phyloP scores from a whole-genome alignment of 345 rosid species.

The Arabis alpina region DNA sequence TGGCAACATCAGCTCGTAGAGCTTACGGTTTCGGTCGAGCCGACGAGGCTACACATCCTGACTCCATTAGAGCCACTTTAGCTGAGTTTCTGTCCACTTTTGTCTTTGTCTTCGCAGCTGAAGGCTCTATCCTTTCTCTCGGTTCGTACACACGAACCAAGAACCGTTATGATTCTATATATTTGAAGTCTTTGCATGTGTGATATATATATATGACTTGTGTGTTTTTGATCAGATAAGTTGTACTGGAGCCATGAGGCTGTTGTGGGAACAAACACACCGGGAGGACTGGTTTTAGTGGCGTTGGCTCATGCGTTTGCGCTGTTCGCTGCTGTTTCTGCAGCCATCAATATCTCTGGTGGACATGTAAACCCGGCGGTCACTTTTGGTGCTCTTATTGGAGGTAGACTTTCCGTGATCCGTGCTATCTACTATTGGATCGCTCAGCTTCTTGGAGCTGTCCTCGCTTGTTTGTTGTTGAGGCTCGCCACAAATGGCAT shows the following conservation, averaged over 20 bases:
- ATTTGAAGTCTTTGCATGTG: background rate
- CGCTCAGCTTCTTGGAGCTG: slow-evolving; percentile 75
- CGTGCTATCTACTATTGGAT: slow-evolving; percentile 71
- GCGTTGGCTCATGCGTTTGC: slow-evolving; percentile 79
- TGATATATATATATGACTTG: slow-evolving; percentile 1
- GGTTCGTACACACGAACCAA: slow-evolving; percentile 30
- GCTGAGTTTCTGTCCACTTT: slow-evolving; percentile 76
- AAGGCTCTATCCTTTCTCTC: slow-evolving; percentile 79
- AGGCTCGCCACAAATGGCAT: slow-evolving; percentile 65
- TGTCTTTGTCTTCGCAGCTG: slow-evolving; percentile 78
- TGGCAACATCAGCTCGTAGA: slow-evolving; percentile 49
- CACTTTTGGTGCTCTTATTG: slow-evolving; percentile 73
- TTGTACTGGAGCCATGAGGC: slow-evolving; percentile 45
- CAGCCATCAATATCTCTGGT: slow-evolving; percentile 66
- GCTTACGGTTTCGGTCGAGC: slow-evolving; percentile 47
- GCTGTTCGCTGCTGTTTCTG: slow-evolving; percentile 63
- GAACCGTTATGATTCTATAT: background rate
- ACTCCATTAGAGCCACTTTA: slow-evolving; percentile 55
- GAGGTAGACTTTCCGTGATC: slow-evolving; percentile 64
- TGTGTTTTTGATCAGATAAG: slow-evolving; percentile 46
- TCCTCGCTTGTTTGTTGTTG: slow-evolving; percentile 61
- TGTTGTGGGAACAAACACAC: slow-evolving; percentile 40
- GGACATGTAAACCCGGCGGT: slow-evolving; percentile 88
- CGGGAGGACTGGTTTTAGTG: slow-evolving; percentile 51
- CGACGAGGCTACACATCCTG: slow-evolving; percentile 50